Evolutionary conservation across 176 grass and related monocot species (phyloP), one percentile per base, ranked within the genome.

Genomic region (Calamus simplicifolius): DNA sequence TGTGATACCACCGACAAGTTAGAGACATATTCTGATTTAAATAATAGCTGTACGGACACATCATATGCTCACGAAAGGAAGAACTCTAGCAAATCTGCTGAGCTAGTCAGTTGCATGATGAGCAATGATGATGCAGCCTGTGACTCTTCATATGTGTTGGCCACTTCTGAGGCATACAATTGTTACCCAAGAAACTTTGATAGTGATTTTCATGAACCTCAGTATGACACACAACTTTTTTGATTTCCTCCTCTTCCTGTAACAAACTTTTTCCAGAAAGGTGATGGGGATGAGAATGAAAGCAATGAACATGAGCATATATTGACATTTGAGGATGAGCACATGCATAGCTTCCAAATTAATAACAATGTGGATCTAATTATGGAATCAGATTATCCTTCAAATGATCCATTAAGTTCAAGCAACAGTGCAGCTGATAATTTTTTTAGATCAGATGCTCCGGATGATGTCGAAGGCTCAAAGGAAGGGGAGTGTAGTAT

Each of bases 331-430:
- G 60, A 53, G 63, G 78, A 93, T 58, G 71, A 75, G 38, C 73
- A 70, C 50, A 80, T 88, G 87, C 84, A 97, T 76, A 91, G 84
- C 57, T 97, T 97, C 71, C 81, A 97, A 71, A 97, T 97, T 59
- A 91, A 82, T 75, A 91, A 91, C 64, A 97, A 91, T 66, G 89
- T 82, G 67, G 92, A 88, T 77, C 87, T 97, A 52, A 72, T 97
- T 82, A 88, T 91, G 65, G 92, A 97, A 82, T 64, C 87, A 69
- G 78, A 85, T 82, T 25, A 75, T 64, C 77, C 67, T 23, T 67
- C 69, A 18, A 73, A 26, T 70, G 78, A 77, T 78, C 21, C 77
- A 43, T 86, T 75, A 70, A 59, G 64, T 51, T 69, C 75, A 29
- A 85, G 78, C 71, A 89, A 75, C 51, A 82, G 67, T 62, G 78